Conservation (phyloP, 768 basidiomycete species). For the Fistulinella prunicolor region DNA sequence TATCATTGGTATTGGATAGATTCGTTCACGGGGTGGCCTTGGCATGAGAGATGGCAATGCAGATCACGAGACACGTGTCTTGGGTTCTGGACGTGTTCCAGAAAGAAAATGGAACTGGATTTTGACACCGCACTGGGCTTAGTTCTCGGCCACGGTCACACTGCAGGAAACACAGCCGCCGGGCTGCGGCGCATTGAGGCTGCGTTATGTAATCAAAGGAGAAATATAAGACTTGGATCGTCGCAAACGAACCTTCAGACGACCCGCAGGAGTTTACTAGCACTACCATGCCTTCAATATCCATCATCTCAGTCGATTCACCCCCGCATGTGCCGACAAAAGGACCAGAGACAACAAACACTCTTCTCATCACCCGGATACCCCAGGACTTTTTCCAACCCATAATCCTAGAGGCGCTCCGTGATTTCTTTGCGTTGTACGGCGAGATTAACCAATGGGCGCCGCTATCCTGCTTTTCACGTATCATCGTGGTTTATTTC, state of each 20-base stretch:
- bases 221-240: not conserved
- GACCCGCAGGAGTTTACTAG: too few species aligned
- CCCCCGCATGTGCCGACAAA: not conserved
- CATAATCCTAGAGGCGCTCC: constrained; percentile 60
- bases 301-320: constrained; percentile 21
- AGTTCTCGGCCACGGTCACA: not conserved
- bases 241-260: too few species aligned
- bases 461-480: constrained; percentile 74
- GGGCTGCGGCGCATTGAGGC: constrained; percentile 2
- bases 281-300: constrained; percentile 27
- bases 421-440: constrained; percentile 68
- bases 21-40: not conserved
- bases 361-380: constrained; percentile 75
- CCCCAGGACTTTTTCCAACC: constrained; percentile 79
- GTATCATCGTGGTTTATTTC: constrained; percentile 80
- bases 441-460: constrained; percentile 91
- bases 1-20: constrained; percentile 7
- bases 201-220: constrained; percentile 19
- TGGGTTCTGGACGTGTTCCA: constrained; percentile 12
- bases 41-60: constrained; percentile 13
- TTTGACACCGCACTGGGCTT: constrained; percentile 8
- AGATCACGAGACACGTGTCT: not conserved
- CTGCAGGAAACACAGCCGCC: constrained; percentile 18
- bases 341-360: constrained; percentile 57
- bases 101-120: constrained; percentile 4